Percentiles rank a stretch among this genome's conserved stretches.
These are phyloP conservation scores for Bruguiera gymnorhiza DNA, from an alignment of 345 rosid genomes.

Conservation along the genomic window DNA sequence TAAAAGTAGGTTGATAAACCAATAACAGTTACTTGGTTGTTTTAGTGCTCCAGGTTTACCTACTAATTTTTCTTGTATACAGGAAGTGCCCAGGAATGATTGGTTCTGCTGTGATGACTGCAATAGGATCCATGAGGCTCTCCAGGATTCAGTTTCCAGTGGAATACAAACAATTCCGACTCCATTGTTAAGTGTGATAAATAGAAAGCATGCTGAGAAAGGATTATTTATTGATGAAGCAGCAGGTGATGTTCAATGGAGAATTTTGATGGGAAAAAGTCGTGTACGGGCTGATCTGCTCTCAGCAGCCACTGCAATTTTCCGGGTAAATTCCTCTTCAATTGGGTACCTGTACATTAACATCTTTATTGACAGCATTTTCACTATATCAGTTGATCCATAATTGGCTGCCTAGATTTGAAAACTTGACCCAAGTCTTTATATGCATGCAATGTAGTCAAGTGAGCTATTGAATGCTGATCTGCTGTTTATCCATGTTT, in stretches of 20 bases:
- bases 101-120: conserved; percentile 95
- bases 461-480: too few relatives aligned
- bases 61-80: conserved; percentile 12
- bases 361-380: neutral
- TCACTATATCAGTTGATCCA: too few relatives aligned
- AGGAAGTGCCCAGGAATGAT: conserved; percentile 80
- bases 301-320: conserved; percentile 76
- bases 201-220: conserved; percentile 64
- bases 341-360: neutral
- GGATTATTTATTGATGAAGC: conserved; percentile 48
- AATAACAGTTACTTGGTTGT: conserved; percentile 1
- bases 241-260: conserved; percentile 60
- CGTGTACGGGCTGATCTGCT: conserved; percentile 67
- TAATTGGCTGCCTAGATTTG: neutral
- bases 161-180: conserved; percentile 58
- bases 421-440: neutral
- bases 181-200: conserved; percentile 48
- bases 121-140: conserved; percentile 51
- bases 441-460: too few relatives aligned
- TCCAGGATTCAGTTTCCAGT: conserved; percentile 57
- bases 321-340: conserved; percentile 52
- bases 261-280: conserved; percentile 77
- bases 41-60: conserved; percentile 12
- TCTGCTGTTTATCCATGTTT: neutral
- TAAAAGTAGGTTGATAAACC: conserved; percentile 59